These are phyloP conservation scores for Fusarium multiceps DNA, from an alignment of 2,329 filamentous ascomycete genomes.

Conservation along the genomic window DNA sequence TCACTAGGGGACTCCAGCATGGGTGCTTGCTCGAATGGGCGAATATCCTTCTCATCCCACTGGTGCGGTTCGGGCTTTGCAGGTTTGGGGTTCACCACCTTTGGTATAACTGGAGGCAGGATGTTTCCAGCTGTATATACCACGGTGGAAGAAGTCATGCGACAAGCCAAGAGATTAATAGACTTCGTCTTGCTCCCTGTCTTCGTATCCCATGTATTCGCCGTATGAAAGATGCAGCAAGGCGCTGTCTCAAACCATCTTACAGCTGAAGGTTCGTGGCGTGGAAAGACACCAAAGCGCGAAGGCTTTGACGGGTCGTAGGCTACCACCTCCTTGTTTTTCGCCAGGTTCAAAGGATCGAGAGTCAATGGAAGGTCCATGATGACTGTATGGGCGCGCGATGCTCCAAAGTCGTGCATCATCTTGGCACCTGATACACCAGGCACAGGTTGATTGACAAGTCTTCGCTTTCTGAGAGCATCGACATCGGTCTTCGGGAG, in stretches of 20 bases:
- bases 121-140: constrained; percentile 75
- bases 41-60: neutral
- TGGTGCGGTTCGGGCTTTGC: too few relatives aligned
- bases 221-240: constrained; percentile 78
- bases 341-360: constrained; percentile 69
- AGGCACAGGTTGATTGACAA: constrained; percentile 59
- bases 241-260: constrained; percentile 75
- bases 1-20: neutral
- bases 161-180: constrained; percentile 74
- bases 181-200: neutral
- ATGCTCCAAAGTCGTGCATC: constrained; percentile 82
- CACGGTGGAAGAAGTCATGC: constrained; percentile 72
- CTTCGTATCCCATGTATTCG: constrained; percentile 72
- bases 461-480: neutral
- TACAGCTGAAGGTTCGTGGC: constrained; percentile 66
- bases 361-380: constrained; percentile 76
- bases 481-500: constrained; percentile 3
- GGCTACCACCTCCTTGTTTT: constrained; percentile 65
- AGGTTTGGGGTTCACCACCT: too few relatives aligned
- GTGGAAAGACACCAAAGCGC: constrained; percentile 75
- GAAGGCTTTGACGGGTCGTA: constrained; percentile 69
- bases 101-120: constrained; percentile 36
- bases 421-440: constrained; percentile 73
- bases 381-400: constrained; percentile 70
- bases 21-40: constrained; percentile 1